Percentiles rank a stretch among this genome's conserved stretches.
These are phyloP conservation scores for Setomelanomma holmii DNA, from an alignment of 2,329 filamentous ascomycete species.

Conservation along the genomic window DNA sequence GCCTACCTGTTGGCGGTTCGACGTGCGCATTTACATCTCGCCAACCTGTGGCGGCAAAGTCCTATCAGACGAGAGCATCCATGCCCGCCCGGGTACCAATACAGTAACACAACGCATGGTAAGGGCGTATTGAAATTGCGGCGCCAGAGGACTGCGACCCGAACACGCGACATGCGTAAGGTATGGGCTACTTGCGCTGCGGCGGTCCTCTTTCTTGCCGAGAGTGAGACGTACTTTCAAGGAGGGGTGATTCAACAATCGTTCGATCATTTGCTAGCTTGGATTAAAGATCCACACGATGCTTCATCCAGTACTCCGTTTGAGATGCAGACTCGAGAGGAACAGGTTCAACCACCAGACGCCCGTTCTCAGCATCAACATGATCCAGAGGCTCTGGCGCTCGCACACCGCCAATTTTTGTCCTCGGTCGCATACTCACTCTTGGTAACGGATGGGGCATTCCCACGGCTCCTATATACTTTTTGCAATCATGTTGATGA, in stretches of 20 bases:
- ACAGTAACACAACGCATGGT: constrained; percentile 67
- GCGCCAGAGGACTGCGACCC: constrained; percentile 68
- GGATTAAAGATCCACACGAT: constrained; percentile 63
- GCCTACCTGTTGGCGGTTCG: constrained; percentile 86
- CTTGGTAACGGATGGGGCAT: constrained; percentile 68
- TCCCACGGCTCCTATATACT: constrained; percentile 70
- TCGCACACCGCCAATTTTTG: constrained; percentile 80
- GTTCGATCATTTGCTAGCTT: constrained; percentile 79
- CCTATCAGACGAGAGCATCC: constrained; percentile 79
- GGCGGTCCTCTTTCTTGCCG: constrained; percentile 86
- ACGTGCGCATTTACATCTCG: constrained; percentile 82
- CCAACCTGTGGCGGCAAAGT: constrained; percentile 85
- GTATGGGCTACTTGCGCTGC: constrained; percentile 91
- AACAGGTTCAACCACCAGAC: background rate
- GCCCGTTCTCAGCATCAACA: constrained; percentile 54
- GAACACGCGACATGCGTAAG: constrained; percentile 74
- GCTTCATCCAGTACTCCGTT: background rate
- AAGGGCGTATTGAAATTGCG: constrained; percentile 67
- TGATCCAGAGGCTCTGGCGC: constrained; percentile 84
- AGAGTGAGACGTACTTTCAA: constrained; percentile 87
- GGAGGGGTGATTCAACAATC: constrained; percentile 83
- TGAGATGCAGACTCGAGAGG: background rate
- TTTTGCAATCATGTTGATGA: constrained; percentile 80
- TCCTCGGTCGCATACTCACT: constrained; percentile 70
- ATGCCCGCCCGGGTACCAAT: constrained; percentile 70